Percentiles rank a stretch among this genome's conserved stretches.
Conservation (phyloP, 2,329 filamentous ascomycete genomes). For the Pseudocercospora cruenta region DNA sequence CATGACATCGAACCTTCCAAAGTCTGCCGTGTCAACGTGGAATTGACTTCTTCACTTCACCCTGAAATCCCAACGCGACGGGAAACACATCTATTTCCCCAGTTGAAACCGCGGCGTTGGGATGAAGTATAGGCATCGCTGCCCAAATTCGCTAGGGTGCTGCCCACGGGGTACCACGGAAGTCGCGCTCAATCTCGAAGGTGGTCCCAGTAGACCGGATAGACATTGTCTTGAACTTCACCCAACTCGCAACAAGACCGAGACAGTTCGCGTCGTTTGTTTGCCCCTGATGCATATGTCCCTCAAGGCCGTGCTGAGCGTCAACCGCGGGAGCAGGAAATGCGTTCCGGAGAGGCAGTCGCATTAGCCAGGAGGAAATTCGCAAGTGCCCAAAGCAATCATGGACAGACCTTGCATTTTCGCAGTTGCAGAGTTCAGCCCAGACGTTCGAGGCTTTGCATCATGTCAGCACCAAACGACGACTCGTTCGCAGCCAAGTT, state of each 20-base stretch:
- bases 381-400: too few relatives aligned
- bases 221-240: too few relatives aligned
- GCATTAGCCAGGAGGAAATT: not conserved
- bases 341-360: not conserved
- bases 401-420: too few relatives aligned
- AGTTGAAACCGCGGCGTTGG: not conserved
- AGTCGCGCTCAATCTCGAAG: not conserved
- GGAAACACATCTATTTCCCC: not conserved
- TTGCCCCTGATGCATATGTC: too few relatives aligned
- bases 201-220: not conserved
- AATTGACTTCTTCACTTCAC: too few relatives aligned
- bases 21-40: too few relatives aligned
- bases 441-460: too few relatives aligned
- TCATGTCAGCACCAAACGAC: too few relatives aligned
- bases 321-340: not conserved
- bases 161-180: not conserved
- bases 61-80: not conserved
- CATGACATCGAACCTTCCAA: constrained; percentile 8
- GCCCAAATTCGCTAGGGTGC: not conserved
- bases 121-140: constrained; percentile 4
- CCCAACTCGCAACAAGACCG: too few relatives aligned
- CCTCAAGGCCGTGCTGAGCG: not conserved
- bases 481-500: too few relatives aligned
- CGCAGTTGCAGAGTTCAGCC: too few relatives aligned
- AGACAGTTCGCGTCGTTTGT: too few relatives aligned